phyloP scores from a whole-genome alignment of 176 grass and related monocot species.

The Puccinellia tenuiflora region DNA sequence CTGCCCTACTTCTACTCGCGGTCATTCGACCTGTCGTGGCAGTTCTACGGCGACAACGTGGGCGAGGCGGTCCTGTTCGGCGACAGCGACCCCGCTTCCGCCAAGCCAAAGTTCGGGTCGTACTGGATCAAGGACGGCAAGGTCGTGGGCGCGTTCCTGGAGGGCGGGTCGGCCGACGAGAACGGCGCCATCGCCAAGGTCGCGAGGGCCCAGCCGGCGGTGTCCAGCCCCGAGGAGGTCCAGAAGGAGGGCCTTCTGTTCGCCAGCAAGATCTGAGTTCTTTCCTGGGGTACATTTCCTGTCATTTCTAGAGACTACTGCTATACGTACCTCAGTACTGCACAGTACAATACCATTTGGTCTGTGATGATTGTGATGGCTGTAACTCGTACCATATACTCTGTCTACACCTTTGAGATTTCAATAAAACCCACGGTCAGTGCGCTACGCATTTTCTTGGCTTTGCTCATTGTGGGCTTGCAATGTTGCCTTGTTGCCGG shows the following conservation, averaged over 20 bases:
- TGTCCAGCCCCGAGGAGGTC: slow-evolving; percentile 40
- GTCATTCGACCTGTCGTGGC: slow-evolving; percentile 83
- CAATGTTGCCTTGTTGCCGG: background rate
- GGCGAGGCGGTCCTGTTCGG: slow-evolving; percentile 78
- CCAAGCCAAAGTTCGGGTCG: slow-evolving; percentile 83
- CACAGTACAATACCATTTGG: background rate
- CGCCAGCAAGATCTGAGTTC: slow-evolving; percentile 57
- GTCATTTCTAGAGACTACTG: background rate
- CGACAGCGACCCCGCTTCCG: slow-evolving; percentile 49
- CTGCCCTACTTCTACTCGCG: slow-evolving; percentile 96
- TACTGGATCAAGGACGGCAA: slow-evolving; percentile 97
- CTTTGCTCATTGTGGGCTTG: background rate
- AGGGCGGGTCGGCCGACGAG: slow-evolving; percentile 79
- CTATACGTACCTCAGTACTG: background rate
- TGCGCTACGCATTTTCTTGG: background rate
- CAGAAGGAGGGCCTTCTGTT: slow-evolving; percentile 62
- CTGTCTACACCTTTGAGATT: background rate
- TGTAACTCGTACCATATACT: background rate
- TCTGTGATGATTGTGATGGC: slow-evolving; percentile 20
- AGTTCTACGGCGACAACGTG: slow-evolving; percentile 93
- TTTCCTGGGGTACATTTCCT: slow-evolving; percentile 8
- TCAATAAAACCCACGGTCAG: slow-evolving; percentile 24
- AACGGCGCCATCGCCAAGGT: slow-evolving; percentile 80
- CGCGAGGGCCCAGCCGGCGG: slow-evolving; percentile 58
- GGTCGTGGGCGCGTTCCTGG: slow-evolving; percentile 75